Evolutionary conservation across 1,284 basidiomycete species (phyloP), one percentile per base, ranked within the genome.

Genomic region (Tylopilus sp.): DNA sequence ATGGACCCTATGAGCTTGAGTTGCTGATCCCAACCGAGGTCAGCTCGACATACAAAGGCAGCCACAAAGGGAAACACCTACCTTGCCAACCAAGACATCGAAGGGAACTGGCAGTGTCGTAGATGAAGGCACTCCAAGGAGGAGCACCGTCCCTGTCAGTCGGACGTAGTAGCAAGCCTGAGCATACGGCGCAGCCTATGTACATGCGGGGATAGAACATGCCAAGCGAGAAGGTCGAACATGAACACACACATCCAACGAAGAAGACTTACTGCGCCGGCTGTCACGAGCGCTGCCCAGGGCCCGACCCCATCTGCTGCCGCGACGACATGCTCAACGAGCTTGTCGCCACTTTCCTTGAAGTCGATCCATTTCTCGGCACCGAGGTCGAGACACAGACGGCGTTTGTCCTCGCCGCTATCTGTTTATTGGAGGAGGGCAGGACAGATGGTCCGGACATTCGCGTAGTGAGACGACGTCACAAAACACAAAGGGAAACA

Each of bases 101-200:
- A 91, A 83, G 4, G 88, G 88, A 33, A 85, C 75, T 68, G 80
- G 79, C 12, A 86, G 66, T 2, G 52, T 32, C 26, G 85, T 75
- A 19, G 77, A 79, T 1, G 76, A 69, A 6, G 81, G 81, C 18
- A 90, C 84, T 26, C 91, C 92, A 38, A 93, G 86, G 47, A 84
- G 84, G 47, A 94, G 86, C 59, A 94, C 77, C 18, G 86, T 87
- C 26, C 91, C 88, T 63, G 81, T 78, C 6, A 76, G 71, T 62
- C 87, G 84, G 62, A 93, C 75, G 78, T 93, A 92, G 70, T 84
- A 78, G 47, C 90, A 79, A 3, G 91, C 92, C 77, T 92, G 86
- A 39, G 86, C 84, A 78, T 91, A 92, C 0, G 90, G 89, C 6
- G 79, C 79, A 8, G 83, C 67, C 86, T 87, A 18, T 16, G 7